Evolutionary conservation across 2,329 filamentous ascomycete genomes (phyloP), one percentile per base, ranked within the genome.

Genomic region (Pseudopyricularia cyperi): DNA sequence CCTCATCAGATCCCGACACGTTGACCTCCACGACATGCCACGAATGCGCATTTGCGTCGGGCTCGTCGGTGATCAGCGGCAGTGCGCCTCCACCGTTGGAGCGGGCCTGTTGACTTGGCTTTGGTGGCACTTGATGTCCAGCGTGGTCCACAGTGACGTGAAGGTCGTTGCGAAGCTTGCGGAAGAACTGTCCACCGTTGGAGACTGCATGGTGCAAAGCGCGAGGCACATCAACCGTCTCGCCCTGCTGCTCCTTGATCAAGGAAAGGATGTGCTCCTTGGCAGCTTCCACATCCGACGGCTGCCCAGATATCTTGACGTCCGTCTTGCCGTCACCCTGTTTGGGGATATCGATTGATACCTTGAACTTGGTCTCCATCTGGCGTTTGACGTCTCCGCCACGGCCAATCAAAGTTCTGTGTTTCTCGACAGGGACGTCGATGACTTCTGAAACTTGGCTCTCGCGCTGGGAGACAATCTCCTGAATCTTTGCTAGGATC

Each of bases 151-250:
- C 86, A 1, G 85, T 93, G 58, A 98, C 89, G 59, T 87, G 84
- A 68, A 87, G 78, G 62, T 96, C 87, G 66, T 82, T 90, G 57
- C 86, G 83, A 42, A 98, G 81, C 61, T 82, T 85, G 58, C 91
- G 87, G 85, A 97, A 96, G 71, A 97, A 87, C 60, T 89, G 84
- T 1, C 91, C 93, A 57, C 91, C 90, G 65, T 95, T 91, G 51
- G 87, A 80, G 58, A 98, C 77, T 54, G 76, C 71, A 65, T 97
- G 88, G 71, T 98, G 93, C 55, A 93, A 73, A 59, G 83, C 80
- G 54, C 83, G 80, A 11, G 93, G 91, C 8, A 98, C 79, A 59
- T 85, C 77, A n/a, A 97, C 69, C 0, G 86, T 93, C 74, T 93
- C 89, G 55, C 88, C 87, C 65, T 93, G 84, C 63, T 91, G 86